Percentiles rank a stretch among this genome's conserved stretches.
Evolutionary conservation across 306 rosid species (phyloP).

Genomic region (Trifolium subterraneum): DNA sequence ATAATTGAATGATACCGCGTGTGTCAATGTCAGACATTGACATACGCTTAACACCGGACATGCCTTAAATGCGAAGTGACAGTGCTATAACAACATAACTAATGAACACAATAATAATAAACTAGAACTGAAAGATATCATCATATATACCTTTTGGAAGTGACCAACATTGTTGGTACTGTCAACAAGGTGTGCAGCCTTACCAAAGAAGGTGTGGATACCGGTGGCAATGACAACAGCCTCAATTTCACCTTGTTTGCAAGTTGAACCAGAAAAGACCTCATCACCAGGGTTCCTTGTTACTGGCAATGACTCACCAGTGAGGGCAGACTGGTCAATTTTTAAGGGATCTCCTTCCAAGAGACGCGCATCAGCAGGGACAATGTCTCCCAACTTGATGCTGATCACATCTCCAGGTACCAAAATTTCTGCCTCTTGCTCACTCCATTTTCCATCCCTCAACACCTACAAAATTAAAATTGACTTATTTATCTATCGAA

Average conservation of each 20-base stretch:
- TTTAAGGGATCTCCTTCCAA: slow-evolving; percentile 83
- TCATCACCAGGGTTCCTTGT: slow-evolving; percentile 68
- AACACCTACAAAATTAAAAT: slow-evolving; percentile 53
- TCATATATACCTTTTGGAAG: slow-evolving; percentile 64
- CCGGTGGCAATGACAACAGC: slow-evolving; percentile 89
- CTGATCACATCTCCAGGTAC: slow-evolving; percentile 90
- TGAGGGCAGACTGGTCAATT: slow-evolving; percentile 85
- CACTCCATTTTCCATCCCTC: slow-evolving; percentile 80
- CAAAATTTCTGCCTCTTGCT: slow-evolving; percentile 72
- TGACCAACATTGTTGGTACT: slow-evolving; percentile 93
- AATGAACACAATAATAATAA: neutral
- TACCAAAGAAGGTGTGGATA: slow-evolving; percentile 85
- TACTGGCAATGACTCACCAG: slow-evolving; percentile 87
- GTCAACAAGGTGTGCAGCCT: slow-evolving; percentile 88
- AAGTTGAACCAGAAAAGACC: slow-evolving; percentile 85
- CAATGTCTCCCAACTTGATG: slow-evolving; percentile 85
- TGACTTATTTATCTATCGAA: neutral
- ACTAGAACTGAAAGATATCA: neutral
- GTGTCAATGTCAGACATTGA: neutral
- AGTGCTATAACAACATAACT: neutral
- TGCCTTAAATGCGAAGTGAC: no score
- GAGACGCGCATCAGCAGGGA: slow-evolving; percentile 89
- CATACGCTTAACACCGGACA: neutral
- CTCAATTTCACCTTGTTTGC: slow-evolving; percentile 90
- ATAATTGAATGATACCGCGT: neutral